These are phyloP conservation scores for rapeseed (Brassica napus) DNA, from an alignment of 345 rosid species.

Conservation along the genomic window Da-Ae NC_063444.1:41197501-41198000, in stretches of 20 bases:
- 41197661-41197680: not conserved
- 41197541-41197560: conserved; percentile 46
- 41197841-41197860: conserved; percentile 22
- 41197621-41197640: conserved; percentile 47
- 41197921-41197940: conserved; percentile 7
- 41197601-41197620: conserved; percentile 38
- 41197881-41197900: not conserved
- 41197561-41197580: conserved; percentile 44
- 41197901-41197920: not conserved
- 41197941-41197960: not conserved
- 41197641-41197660: conserved; percentile 26
- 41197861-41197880: not conserved
- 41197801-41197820: not conserved
- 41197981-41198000: not conserved
- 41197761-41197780: not conserved
- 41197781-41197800: not conserved
- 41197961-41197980: not conserved
- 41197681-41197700: not conserved
- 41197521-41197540: conserved; percentile 48
- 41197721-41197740: not conserved
- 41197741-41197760: not conserved
- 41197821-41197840: conserved; percentile 19
- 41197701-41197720: not conserved
- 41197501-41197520: not conserved
- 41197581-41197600: conserved; percentile 36